Base-by-base conservation (phyloP, 2,329 filamentous ascomycete species). In the Xylariales sp. region DNA sequence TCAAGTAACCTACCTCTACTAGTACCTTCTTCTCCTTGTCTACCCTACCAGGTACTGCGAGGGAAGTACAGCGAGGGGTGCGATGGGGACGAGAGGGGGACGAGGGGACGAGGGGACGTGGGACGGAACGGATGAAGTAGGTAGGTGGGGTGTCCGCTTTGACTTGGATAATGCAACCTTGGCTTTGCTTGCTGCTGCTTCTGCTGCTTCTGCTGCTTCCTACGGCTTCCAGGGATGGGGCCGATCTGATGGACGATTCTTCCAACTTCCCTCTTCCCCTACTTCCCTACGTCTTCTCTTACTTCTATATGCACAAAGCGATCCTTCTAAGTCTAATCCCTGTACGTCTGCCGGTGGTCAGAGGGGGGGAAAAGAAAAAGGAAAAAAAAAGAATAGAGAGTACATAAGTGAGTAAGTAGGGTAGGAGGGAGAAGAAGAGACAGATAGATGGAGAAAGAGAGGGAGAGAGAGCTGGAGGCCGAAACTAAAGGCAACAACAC, bases 101-200 rank as follows among this genome's bases (percentile, higher is more conserved):
- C 8, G 32, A 34, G 46, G 32, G 48, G 28, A 5, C 28, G 48
- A 50, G 52, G 18, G 36, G 54, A 32, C 55, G 55, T 58, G 45
- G 57, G 57, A 56, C 54, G 53, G 53, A 23, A 58, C 56, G 57
- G 57, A 60, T 41, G 57, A 50, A 50, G 32, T 30, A 55, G 18
- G 52, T 36, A 48, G 64, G 58, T 62, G 53, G 55, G 48, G 60
- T 63, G 28, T 64, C 69, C 61, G 60, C 61, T 62, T 63, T 57
- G 60, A 61, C 64, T 62, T 71, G 64, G 64, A 62, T 53, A 55
- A 67, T 64, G 62, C 54, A 36, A 62, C 61, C 50, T 32, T 34
- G 32, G 49, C 60, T 34, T 16, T 46, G 36, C 56, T 41, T 28
- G 68, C 65, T 64, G 54, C 67, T 69, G 67, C 67, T 67, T 34